A percentile compares a stretch with the other conserved stretches of the same genome.
phyloP scores from a whole-genome alignment of 495 filamentous ascomycete species.

The Aspergillus ellipticus region DNA sequence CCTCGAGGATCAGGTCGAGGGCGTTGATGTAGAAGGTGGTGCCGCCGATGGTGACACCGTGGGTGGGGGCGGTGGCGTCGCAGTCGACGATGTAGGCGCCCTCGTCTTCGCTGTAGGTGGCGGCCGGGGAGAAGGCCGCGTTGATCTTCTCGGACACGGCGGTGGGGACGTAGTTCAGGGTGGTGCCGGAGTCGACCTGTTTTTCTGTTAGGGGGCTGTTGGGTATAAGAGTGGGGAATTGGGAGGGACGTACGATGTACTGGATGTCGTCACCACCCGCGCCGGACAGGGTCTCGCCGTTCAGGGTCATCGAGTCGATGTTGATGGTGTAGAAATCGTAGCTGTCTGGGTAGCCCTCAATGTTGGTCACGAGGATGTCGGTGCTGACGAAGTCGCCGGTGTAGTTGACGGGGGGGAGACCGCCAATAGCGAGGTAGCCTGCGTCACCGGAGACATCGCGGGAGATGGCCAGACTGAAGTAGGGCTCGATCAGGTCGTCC shows the following conservation, averaged over 20 bases:
- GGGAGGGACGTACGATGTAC: conserved; percentile 13
- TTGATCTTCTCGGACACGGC: conserved; percentile 49
- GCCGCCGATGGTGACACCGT: conserved; percentile 36
- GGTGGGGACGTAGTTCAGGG: conserved; percentile 37
- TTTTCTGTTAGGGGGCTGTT: not conserved
- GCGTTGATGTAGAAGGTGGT: conserved; percentile 50
- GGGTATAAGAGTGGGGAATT: not conserved
- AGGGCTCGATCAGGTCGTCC: conserved; percentile 44
- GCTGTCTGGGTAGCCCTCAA: conserved; percentile 19
- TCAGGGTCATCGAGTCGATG: conserved; percentile 34
- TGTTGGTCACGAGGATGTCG: conserved; percentile 38
- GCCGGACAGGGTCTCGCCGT: conserved; percentile 18
- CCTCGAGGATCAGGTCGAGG: conserved; percentile 49
- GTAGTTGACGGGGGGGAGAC: conserved; percentile 39
- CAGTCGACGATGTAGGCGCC: conserved; percentile 53
- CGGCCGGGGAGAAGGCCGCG: conserved; percentile 51
- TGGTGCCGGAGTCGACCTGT: conserved; percentile 41
- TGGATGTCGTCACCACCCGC: conserved; percentile 16
- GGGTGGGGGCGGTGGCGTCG: conserved; percentile 48
- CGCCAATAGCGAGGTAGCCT: conserved; percentile 49
- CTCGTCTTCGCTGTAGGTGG: conserved; percentile 38
- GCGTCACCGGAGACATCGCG: conserved; percentile 24
- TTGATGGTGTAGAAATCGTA: conserved; percentile 44
- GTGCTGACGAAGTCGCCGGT: conserved; percentile 32
- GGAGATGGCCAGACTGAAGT: conserved; percentile 46